Evolutionary conservation across 2,329 filamentous ascomycete species (phyloP), one percentile per base, ranked within the genome.

Genomic region (Phoma sp.): DNA sequence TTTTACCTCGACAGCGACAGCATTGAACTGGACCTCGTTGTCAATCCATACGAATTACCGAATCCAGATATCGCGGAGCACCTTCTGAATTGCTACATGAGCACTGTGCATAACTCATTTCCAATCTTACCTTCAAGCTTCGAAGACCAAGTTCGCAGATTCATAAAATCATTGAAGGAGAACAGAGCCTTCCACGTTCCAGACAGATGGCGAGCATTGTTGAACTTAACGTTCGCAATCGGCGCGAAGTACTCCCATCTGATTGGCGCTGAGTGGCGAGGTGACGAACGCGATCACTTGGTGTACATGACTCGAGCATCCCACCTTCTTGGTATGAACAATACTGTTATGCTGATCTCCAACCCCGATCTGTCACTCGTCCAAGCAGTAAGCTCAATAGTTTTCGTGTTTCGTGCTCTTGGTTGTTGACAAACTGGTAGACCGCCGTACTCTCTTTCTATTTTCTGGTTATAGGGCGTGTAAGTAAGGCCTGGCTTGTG

Each of bases 191-290:
- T 62, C 19, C 19, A 44, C 2, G 44, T 68, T 2, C 58, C 63
- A 8, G 43, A 61, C 3, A 60, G 52, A 43, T 78, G 75, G 76
- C 68, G 70, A 4, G 74, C 74, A 3, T 70, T 74, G 4, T 43
- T 79, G 53, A 78, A 80, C 41, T 40, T 79, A 12, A 61, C 79
- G 1, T 77, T 79, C 35, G 77, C 77, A 10, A 75, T 80, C n/a
- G 75, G 74, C 6, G 70, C 76, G 10, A 70, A 70, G 43, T 73
- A 75, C 54, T 73, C 73, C 6, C 68, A 75, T 49, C 64, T 77
- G 43, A 62, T 63, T 6, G 55, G 65, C 22, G 65, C 66, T 6
- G 62, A 65, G 0, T 73, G 67, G 66, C 60, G 53, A 32, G 70
- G 62, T 12, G 62, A 72, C 36, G 62, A 65, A n/a, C 58, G 63